Conservation (phyloP, 2,329 filamentous ascomycete species). For the Hortaea werneckii region DNA sequence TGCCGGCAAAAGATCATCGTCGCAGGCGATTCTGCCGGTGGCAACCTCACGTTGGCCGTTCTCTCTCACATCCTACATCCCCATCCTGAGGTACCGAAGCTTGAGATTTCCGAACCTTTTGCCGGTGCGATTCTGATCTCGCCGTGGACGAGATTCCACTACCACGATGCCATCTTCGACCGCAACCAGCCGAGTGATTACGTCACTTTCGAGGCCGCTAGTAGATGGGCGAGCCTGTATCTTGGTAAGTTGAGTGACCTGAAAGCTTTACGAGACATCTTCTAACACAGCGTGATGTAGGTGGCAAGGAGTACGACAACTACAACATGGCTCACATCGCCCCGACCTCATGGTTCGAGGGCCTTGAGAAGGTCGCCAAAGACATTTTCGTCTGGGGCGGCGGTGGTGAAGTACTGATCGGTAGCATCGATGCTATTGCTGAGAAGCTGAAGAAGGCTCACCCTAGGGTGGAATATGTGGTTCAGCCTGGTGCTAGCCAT, state of each 20-base stretch:
- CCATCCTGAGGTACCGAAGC: constrained; percentile 39
- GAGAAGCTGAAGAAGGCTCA: constrained; percentile 36
- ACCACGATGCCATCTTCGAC: constrained; percentile 29
- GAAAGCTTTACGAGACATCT: too few relatives aligned
- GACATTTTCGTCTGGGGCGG: constrained; percentile 46
- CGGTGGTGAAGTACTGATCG: constrained; percentile 46
- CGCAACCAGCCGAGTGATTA: constrained; percentile 43
- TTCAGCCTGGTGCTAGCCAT: constrained; percentile 29
- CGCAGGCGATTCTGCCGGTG: constrained; percentile 45
- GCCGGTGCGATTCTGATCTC: constrained; percentile 45
- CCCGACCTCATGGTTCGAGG: constrained; percentile 43
- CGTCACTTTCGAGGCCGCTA: constrained; percentile 32
- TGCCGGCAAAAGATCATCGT: constrained; percentile 32
- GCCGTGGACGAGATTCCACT: constrained; percentile 48
- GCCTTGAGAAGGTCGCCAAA: constrained; percentile 33
- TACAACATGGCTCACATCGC: constrained; percentile 47
- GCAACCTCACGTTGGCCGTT: constrained; percentile 36
- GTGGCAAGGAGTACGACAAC: constrained; percentile 27
- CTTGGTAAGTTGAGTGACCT: constrained; percentile 23
- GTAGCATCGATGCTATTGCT: constrained; percentile 44
- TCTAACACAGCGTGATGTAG: constrained; percentile 1
- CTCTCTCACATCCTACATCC: constrained; percentile 47
- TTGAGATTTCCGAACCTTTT: constrained; percentile 35
- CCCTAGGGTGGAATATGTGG: constrained; percentile 24
- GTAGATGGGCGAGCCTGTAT: constrained; percentile 41